Conservation (phyloP, 2,329 filamentous ascomycete species). For the Ramularia collo-cygni region DNA sequence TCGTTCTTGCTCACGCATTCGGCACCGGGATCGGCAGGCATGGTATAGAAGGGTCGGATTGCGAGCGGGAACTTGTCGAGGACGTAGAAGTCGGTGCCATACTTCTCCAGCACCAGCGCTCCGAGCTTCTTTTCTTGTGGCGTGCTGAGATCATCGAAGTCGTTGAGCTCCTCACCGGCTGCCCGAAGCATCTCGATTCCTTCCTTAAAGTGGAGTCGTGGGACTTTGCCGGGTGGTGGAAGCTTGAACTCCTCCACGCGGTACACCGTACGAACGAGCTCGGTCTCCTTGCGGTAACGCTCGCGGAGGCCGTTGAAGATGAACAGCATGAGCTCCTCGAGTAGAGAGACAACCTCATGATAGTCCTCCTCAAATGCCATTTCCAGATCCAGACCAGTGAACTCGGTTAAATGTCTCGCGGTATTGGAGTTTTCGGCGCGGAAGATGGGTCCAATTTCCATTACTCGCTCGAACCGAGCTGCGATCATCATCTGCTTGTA, state of each 20-base stretch:
- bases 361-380: slow-evolving; percentile 81
- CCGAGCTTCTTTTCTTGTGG: slow-evolving; percentile 86
- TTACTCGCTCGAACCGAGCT: slow-evolving; percentile 68
- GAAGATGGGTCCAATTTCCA: slow-evolving; percentile 74
- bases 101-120: slow-evolving; percentile 77
- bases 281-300: slow-evolving; percentile 64
- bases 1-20: slow-evolving; percentile 41
- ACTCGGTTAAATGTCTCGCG: slow-evolving; percentile 79
- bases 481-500: slow-evolving; percentile 86
- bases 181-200: slow-evolving; percentile 70
- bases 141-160: slow-evolving; percentile 73
- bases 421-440: slow-evolving; percentile 83
- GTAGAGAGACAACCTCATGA: slow-evolving; percentile 63
- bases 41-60: slow-evolving; percentile 88
- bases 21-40: slow-evolving; percentile 57
- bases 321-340: slow-evolving; percentile 67
- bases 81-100: slow-evolving; percentile 91
- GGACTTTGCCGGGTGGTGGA: slow-evolving; percentile 65
- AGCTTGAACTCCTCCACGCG: slow-evolving; percentile 72
- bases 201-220: slow-evolving; percentile 70
- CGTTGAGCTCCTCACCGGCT: slow-evolving; percentile 66
- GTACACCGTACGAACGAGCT: slow-evolving; percentile 65
- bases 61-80: slow-evolving; percentile 91
- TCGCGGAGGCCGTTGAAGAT: slow-evolving; percentile 70
- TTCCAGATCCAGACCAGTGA: slow-evolving; percentile 81